Conservation (phyloP, 1,284 basidiomycete species). For the Sporisorium exsertum region DNA sequence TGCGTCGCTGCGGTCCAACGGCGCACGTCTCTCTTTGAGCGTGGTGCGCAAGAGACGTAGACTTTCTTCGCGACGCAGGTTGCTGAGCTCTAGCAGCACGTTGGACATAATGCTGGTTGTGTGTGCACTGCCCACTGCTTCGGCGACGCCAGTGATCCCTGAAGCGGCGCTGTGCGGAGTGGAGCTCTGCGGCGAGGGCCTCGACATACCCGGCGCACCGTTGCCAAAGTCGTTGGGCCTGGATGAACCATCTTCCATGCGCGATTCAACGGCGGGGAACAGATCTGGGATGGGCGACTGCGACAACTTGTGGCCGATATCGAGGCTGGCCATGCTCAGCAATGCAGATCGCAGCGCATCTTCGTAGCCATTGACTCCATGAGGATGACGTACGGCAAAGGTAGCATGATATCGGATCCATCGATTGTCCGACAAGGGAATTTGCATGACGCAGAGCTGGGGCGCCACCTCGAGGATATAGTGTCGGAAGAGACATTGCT, state of each 20-base stretch:
- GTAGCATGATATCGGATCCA: slow-evolving; percentile 48
- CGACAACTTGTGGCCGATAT: slow-evolving; percentile 42
- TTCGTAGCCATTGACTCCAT: slow-evolving; percentile 39
- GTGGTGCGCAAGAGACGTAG: slow-evolving; percentile 35
- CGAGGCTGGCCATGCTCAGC: slow-evolving; percentile 45
- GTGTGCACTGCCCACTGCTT: slow-evolving; percentile 9
- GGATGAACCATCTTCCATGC: slow-evolving; percentile 10
- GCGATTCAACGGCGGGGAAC: slow-evolving; percentile 18
- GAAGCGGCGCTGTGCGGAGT: not conserved
- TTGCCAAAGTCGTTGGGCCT: slow-evolving; percentile 3
- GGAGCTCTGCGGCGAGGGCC: slow-evolving; percentile 5
- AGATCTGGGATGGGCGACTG: slow-evolving; percentile 34
- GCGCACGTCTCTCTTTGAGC: slow-evolving; percentile 34
- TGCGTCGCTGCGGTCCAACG: slow-evolving; percentile 32
- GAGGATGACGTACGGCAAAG: slow-evolving; percentile 34
- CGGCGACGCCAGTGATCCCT: slow-evolving; percentile 3
- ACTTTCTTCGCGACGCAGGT: slow-evolving; percentile 38
- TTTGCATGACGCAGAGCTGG: slow-evolving; percentile 35
- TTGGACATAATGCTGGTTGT: slow-evolving; percentile 34
- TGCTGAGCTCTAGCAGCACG: slow-evolving; percentile 43
- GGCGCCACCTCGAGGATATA: slow-evolving; percentile 47
- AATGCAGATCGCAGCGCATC: slow-evolving; percentile 44
- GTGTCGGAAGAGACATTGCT: slow-evolving; percentile 45
- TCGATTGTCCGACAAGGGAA: slow-evolving; percentile 40
- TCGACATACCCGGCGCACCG: not conserved